Evolutionary conservation across 805 yeast species (phyloP).

Genomic region (Starmerella roubikii): DNA sequence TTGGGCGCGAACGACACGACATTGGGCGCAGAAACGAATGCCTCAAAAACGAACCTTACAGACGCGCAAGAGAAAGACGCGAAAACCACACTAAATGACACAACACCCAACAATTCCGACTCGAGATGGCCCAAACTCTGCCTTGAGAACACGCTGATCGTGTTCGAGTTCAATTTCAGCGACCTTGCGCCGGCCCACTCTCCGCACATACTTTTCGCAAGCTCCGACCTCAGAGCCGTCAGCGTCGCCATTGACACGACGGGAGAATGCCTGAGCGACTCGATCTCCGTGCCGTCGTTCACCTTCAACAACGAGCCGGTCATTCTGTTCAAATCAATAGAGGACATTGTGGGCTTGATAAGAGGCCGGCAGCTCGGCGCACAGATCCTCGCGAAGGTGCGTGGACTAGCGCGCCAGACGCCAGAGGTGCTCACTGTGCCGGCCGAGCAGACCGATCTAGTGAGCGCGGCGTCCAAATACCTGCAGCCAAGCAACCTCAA

Average conservation of each 20-base stretch:
- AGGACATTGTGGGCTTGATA: neutral
- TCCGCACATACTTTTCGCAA: neutral
- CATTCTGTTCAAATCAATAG: neutral
- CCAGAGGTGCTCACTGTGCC: neutral
- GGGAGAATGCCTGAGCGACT: neutral
- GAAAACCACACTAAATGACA: too few species aligned
- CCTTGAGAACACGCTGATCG: neutral
- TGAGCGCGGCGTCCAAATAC: neutral
- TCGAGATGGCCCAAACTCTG: neutral
- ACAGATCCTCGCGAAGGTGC: neutral
- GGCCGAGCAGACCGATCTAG: neutral
- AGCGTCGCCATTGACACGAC: neutral
- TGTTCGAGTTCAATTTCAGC: neutral
- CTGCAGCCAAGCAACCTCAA: neutral
- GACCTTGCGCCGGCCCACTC: neutral
- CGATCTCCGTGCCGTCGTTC: neutral
- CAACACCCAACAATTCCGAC: too few species aligned
- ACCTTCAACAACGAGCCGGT: neutral
- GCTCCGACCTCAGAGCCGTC: constrained; percentile 1
- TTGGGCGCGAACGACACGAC: too few species aligned
- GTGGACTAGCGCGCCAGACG: neutral
- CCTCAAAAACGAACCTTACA: too few species aligned
- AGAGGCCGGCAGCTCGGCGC: neutral
- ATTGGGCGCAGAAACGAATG: too few species aligned
- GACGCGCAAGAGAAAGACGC: too few species aligned